A percentile compares a stretch with the other conserved stretches of the same genome.
Evolutionary conservation across 108 stramenopile species (phyloP).

Genomic region (Schizochytrium sp.): DNA sequence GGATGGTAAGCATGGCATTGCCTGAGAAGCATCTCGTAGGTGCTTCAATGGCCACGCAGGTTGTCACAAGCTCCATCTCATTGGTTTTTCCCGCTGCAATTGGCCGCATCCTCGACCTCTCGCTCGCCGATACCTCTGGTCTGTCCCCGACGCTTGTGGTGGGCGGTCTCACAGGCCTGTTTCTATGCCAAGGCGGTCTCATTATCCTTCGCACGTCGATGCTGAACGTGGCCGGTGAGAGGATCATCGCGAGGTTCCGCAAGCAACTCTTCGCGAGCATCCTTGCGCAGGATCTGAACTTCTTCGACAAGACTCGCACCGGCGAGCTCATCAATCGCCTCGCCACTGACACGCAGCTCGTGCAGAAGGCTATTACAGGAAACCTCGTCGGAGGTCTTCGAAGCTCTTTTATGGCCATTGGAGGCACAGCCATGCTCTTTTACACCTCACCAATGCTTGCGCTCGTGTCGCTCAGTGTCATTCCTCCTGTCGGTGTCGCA

Average conservation of each 20-base stretch:
- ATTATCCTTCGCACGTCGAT: conserved; percentile 12
- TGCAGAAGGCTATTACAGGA: conserved; percentile 83
- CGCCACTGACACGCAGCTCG: conserved; percentile 80
- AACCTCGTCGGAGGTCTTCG: conserved; percentile 78
- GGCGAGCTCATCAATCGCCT: conserved; percentile 86
- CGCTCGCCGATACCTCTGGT: neutral
- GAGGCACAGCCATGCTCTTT: conserved; percentile 79
- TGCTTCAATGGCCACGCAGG: neutral
- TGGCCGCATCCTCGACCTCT: conserved; percentile 55
- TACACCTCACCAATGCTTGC: conserved; percentile 84
- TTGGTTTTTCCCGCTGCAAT: conserved; percentile 62
- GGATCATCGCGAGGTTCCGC: conserved; percentile 81
- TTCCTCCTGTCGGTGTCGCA: conserved; percentile 83
- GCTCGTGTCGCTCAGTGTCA: conserved; percentile 77
- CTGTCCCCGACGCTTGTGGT: conserved; percentile 23
- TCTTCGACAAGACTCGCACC: conserved; percentile 79
- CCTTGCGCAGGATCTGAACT: conserved; percentile 81
- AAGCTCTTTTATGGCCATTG: conserved; percentile 60
- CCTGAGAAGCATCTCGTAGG: conserved; percentile 36
- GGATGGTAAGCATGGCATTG: conserved; percentile 5
- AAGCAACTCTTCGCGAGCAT: conserved; percentile 77
- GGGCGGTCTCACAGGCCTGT: neutral
- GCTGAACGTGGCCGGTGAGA: conserved; percentile 78
- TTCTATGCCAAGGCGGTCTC: conserved; percentile 54
- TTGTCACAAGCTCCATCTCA: conserved; percentile 39